Evolutionary conservation across 2,329 filamentous ascomycete species (phyloP).

Genomic region (Aspergillus persii): DNA sequence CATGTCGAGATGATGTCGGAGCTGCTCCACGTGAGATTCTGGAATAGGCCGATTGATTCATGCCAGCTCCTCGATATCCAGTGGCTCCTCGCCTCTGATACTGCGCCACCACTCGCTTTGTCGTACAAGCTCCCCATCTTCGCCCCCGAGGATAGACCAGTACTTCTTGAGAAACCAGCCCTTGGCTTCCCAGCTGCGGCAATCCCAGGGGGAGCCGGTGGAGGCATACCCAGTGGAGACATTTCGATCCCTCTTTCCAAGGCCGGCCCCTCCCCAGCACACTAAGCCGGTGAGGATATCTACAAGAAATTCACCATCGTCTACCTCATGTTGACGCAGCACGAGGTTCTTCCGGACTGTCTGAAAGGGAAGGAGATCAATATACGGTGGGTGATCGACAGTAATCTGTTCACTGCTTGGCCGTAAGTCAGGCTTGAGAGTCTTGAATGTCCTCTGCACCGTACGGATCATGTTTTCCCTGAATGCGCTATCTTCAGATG

Average conservation of each 20-base stretch:
- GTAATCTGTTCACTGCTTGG: conserved; percentile 20
- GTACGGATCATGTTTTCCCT: conserved; percentile 11
- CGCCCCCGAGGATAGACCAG: conserved; percentile 34
- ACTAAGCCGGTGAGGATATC: conserved; percentile 18
- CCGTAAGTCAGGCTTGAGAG: conserved; percentile 21
- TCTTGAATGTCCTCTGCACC: conserved; percentile 14
- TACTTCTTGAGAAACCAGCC: conserved; percentile 48
- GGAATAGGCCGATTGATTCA: not conserved
- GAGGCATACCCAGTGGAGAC: conserved; percentile 12
- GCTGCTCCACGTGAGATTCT: too few species aligned
- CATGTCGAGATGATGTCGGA: not conserved
- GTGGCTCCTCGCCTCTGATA: conserved; percentile 17
- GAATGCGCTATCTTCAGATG: not conserved
- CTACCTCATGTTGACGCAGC: conserved; percentile 6
- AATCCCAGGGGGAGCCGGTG: conserved; percentile 46
- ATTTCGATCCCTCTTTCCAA: conserved; percentile 15
- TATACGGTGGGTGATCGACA: conserved; percentile 17
- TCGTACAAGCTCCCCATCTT: conserved; percentile 35
- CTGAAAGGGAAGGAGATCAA: conserved; percentile 21
- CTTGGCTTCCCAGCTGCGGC: conserved; percentile 46
- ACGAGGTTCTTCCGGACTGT: conserved; percentile 19
- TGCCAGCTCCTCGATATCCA: conserved; percentile 4
- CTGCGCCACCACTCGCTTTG: conserved; percentile 24
- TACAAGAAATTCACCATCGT: conserved; percentile 20
- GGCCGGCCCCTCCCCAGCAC: conserved; percentile 18